Percentiles rank a stretch among this genome's conserved stretches.
phyloP scores from a whole-genome alignment of 2,329 filamentous ascomycete species.

The Aureobasidium lini region DNA sequence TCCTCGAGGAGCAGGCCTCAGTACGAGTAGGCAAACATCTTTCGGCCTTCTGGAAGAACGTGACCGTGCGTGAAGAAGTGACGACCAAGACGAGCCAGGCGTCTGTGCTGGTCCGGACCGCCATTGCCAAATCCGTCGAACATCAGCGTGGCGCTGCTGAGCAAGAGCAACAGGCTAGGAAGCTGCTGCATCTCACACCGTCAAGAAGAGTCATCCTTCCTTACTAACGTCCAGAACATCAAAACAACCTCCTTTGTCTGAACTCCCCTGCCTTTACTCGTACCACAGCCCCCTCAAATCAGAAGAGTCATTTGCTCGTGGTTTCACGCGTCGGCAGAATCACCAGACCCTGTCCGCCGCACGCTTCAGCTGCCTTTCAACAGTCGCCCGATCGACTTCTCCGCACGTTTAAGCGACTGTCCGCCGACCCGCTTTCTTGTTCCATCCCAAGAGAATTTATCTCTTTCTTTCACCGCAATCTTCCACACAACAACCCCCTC shows the following conservation, averaged over 20 bases:
- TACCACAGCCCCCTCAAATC: neutral
- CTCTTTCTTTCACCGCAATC: constrained; percentile 6
- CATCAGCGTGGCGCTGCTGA: neutral
- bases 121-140: neutral
- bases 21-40: constrained; percentile 4
- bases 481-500: constrained; percentile 15
- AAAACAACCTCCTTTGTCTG: neutral
- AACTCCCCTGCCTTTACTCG: neutral
- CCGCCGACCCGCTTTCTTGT: constrained; percentile 4
- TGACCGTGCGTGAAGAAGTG: constrained; percentile 8
- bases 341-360: constrained; percentile 3
- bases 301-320: neutral
- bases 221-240: neutral
- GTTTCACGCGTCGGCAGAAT: neutral
- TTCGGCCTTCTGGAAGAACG: constrained; percentile 11
- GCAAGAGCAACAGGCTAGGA: neutral
- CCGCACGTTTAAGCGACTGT: constrained; percentile 5
- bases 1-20: neutral
- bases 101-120: neutral
- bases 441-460: constrained; percentile 13
- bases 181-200: neutral
- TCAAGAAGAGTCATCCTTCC: neutral
- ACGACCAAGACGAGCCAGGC: neutral
- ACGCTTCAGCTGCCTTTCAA: constrained; percentile 1
- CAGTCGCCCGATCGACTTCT: constrained; percentile 2